Evolutionary conservation across 2,329 filamentous ascomycete genomes (phyloP).

Genomic region (Hirsutella rhossiliensis): DNA sequence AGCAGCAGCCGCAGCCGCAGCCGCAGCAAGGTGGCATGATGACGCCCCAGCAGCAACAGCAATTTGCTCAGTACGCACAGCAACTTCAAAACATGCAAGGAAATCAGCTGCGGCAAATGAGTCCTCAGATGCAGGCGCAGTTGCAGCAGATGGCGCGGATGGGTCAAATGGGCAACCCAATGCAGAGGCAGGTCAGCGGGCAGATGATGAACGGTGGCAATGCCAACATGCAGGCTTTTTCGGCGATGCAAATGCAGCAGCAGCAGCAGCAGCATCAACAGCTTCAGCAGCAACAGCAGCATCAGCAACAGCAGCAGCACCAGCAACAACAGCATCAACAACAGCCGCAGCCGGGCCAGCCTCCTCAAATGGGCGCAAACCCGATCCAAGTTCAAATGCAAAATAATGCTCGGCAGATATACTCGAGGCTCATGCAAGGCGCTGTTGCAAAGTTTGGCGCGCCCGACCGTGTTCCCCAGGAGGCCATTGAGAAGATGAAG

Average conservation of each 20-base stretch:
- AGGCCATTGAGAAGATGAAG: slow-evolving; percentile 32
- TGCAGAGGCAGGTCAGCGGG: slow-evolving; percentile 22
- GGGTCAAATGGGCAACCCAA: slow-evolving; percentile 24
- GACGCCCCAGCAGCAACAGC: slow-evolving; percentile 19
- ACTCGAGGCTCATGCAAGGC: slow-evolving; percentile 22
- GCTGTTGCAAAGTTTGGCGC: slow-evolving; percentile 26
- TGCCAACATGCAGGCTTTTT: slow-evolving; percentile 25
- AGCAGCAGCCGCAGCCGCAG: slow-evolving; percentile 15
- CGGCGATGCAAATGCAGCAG: slow-evolving; percentile 22
- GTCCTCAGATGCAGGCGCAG: slow-evolving; percentile 25
- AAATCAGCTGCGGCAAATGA: slow-evolving; percentile 22
- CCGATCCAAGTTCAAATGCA: slow-evolving; percentile 20
- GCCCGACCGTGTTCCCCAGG: slow-evolving; percentile 31
- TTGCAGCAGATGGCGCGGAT: slow-evolving; percentile 25
- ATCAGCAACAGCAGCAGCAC: slow-evolving; percentile 16
- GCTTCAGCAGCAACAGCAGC: slow-evolving; percentile 21
- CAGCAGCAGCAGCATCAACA: slow-evolving; percentile 20
- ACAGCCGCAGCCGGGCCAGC: slow-evolving; percentile 17
- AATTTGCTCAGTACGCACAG: slow-evolving; percentile 30
- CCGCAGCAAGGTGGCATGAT: slow-evolving; percentile 8
- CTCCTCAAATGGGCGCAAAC: slow-evolving; percentile 16
- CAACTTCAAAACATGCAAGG: slow-evolving; percentile 2
- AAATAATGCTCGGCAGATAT: slow-evolving; percentile 23
- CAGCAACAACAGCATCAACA: slow-evolving; percentile 12
- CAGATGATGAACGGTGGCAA: slow-evolving; percentile 30